Evolutionary conservation across 2,329 filamentous ascomycete species (phyloP).

Genomic region (Cladobotryum mycophilum): DNA sequence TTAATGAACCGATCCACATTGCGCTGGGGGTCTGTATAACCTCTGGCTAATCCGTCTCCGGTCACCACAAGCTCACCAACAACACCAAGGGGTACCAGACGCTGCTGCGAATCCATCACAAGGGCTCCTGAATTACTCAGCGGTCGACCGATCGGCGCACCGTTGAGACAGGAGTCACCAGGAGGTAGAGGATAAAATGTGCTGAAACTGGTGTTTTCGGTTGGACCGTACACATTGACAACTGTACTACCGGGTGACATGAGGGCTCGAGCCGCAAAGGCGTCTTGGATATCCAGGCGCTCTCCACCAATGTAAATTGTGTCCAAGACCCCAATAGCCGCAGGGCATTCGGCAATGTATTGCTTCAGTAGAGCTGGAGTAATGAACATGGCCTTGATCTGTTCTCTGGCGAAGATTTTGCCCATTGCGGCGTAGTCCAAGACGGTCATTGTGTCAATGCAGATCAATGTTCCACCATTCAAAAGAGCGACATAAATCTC

Average conservation of each 20-base stretch:
- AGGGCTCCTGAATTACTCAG: constrained; percentile 15
- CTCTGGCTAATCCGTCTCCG: constrained; percentile 19
- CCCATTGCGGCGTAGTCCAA: constrained; percentile 8
- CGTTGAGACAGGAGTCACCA: not conserved
- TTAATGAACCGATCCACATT: constrained; percentile 15
- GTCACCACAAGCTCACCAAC: constrained; percentile 24
- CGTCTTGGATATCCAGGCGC: constrained; percentile 4
- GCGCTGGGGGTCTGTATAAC: constrained; percentile 15
- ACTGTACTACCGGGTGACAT: constrained; percentile 4
- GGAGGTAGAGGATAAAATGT: constrained; percentile 8
- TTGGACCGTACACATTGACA: constrained; percentile 14
- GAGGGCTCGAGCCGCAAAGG: too few relatives aligned
- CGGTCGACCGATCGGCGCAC: constrained; percentile 1
- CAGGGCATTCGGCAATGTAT: constrained; percentile 12
- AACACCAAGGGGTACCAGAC: constrained; percentile 19
- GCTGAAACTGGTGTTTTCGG: constrained; percentile 15
- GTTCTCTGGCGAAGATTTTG: constrained; percentile 8
- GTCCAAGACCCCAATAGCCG: not conserved
- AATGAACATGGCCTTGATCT: constrained; percentile 9
- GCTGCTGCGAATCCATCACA: constrained; percentile 19
- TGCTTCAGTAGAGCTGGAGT: constrained; percentile 18
- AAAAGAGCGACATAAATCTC: constrained; percentile 13
- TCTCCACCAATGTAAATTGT: constrained; percentile 17
- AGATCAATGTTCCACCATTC: constrained; percentile 13
- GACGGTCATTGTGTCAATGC: constrained; percentile 11